Percentiles rank a stretch among this genome's conserved stretches.
These are phyloP conservation scores for Penicillium bialowiezense DNA, from an alignment of 495 filamentous ascomycete genomes.

Conservation along the genomic window DNA sequence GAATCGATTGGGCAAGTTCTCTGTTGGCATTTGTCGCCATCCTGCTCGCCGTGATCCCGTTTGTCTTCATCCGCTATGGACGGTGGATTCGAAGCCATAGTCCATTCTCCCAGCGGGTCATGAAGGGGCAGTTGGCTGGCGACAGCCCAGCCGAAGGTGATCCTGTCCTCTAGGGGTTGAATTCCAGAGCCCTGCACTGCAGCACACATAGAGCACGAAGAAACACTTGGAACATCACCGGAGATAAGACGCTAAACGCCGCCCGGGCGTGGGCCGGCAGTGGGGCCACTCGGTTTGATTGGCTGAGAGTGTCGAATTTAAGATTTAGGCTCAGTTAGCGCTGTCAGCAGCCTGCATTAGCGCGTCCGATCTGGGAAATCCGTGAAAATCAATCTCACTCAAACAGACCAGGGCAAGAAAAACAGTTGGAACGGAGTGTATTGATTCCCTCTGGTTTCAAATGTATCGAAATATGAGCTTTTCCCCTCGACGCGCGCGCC, in stretches of 20 bases:
- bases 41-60: slow-evolving; percentile 29
- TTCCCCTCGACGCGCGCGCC: slow-evolving; percentile 47
- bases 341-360: slow-evolving; percentile 14
- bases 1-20: neutral
- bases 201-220: no score
- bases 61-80: slow-evolving; percentile 32
- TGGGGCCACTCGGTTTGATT: neutral
- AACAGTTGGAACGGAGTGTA: no score
- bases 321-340: slow-evolving; percentile 1
- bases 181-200: no score
- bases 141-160: neutral
- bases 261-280: no score
- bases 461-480: slow-evolving; percentile 46
- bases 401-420: no score
- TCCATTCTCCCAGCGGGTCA: slow-evolving; percentile 2
- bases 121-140: neutral
- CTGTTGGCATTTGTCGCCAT: slow-evolving; percentile 27
- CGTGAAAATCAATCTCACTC: no score
- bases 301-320: neutral
- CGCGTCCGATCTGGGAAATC: no score
- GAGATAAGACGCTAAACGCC: no score
- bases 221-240: no score
- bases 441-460: neutral
- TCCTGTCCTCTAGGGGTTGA: neutral
- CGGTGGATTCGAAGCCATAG: slow-evolving; percentile 21